These are phyloP conservation scores for Trichoderma endophyticum DNA, from an alignment of 2,329 filamentous ascomycete species.

Conservation along the genomic window DNA sequence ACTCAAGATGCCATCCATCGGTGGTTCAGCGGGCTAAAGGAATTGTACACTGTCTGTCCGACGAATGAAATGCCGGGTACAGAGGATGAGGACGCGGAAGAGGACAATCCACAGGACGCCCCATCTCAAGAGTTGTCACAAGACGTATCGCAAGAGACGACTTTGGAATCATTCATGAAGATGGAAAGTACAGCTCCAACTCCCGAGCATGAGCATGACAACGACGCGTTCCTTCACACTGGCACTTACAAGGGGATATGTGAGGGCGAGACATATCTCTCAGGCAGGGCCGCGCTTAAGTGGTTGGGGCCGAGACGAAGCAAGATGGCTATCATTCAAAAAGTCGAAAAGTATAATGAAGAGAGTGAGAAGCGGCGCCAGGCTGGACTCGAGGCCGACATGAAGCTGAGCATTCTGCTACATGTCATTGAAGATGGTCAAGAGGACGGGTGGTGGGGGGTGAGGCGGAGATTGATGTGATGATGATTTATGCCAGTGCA, in stretches of 20 bases:
- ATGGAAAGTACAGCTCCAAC: not conserved
- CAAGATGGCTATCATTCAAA: not conserved
- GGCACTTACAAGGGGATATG: not conserved
- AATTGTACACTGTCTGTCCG: not conserved
- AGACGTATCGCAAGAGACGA: not conserved
- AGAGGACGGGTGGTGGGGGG: not conserved
- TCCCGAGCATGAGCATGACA: not conserved
- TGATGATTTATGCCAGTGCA: too few relatives aligned
- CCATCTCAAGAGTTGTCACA: not conserved
- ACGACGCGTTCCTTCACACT: not conserved
- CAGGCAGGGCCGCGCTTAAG: not conserved
- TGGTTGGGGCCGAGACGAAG: not conserved
- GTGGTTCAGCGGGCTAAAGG: not conserved
- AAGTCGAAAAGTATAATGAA: too few relatives aligned
- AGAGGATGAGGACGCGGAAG: not conserved
- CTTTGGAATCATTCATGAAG: not conserved
- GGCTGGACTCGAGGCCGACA: not conserved
- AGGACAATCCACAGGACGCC: not conserved
- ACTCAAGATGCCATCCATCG: not conserved
- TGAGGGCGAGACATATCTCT: not conserved
- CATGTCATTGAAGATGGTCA: not conserved
- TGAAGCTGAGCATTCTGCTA: not conserved
- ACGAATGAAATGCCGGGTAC: not conserved
- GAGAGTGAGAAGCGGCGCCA: not conserved
- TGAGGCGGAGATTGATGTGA: too few relatives aligned